Evolutionary conservation across 2,329 filamentous ascomycete genomes (phyloP), one percentile per base, ranked within the genome.

Genomic region (Davidsoniella virescens): DNA sequence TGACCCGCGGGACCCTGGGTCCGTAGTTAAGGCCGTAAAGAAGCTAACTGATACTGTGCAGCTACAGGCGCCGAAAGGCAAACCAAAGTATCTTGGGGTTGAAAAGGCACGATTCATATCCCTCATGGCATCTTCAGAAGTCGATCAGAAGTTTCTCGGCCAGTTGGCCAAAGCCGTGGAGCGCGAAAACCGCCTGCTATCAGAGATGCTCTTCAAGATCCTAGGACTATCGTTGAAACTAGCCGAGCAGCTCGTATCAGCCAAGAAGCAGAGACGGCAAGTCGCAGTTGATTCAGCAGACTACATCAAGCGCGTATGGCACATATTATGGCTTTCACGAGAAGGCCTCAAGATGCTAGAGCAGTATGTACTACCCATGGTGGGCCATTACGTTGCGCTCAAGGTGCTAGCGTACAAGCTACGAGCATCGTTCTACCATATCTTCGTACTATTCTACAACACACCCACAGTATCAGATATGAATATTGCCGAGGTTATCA

Each of bases 101-200:
- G 39, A 38, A 23, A 43, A 52, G 33, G 37, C 4, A 5, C 14
- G 26, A 17, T 25, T 48, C n/a, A 41, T 29, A 10, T 42, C 39
- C 20, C 48, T 39, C 55, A 98, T 96, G 92, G 92, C 92, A 68
- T 92, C 88, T 62, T 92, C 87, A 54, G 87, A 94, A 67, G 87
- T 96, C 55, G 92, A 98, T 65, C 88, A 94, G 69, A 98, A 96
- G 69, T 94, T 93, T 67, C 75, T 98, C 60, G 87, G 87, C 67
- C 82, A 80, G 62, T 81, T 94, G 62, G 90, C 92, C 63, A 84
- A 81, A 65, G 75, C 80, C 54, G 87, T 87, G 57, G 80, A 82
- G 61, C 69, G 75, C 54, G 80, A 85, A 58, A 92, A 90, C 60
- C 80, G 84, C 3, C 72, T 88, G 16, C 75, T 96, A 43, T 84